Evolutionary conservation across 2,329 filamentous ascomycete species (phyloP), one percentile per base, ranked within the genome.

Genomic region (Xylaria sp.): DNA sequence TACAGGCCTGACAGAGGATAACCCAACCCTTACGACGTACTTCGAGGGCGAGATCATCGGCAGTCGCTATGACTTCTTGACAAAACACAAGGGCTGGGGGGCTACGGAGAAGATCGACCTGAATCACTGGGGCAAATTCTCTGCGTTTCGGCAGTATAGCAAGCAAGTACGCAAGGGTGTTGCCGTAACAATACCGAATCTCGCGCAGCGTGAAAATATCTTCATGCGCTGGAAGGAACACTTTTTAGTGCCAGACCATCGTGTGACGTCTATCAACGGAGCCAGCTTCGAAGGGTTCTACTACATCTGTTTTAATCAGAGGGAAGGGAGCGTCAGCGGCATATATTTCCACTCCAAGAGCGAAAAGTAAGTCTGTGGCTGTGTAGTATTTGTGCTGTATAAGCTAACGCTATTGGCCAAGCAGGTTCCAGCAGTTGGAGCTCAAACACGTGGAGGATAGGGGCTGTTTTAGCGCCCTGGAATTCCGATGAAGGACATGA

Each of bases 211-310:
- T 36, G 94, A 98, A 74, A 90, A 97, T 78, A 90, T 99, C 36
- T 99, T 98, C 77, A 99, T 99, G 96, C 90, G 96, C 69, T 99
- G 96, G 96, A 99, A 99, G 81, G 96, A 99, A 78, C 94, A 97
- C 76, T 99, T 99, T 76, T 84, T 99, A 0, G 96, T 99, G 0
- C 96, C 96, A 1, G 94, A 99, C 76, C 96, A 99, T 79, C 89
- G 93, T 17, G 94, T 98, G 21, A 88, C 91, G 69, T 97, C 93
- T 11, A 97, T 99, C 69, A 92, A 90, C 39, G 96, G 96, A 19
- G 96, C 96, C 7, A 98, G 95, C 77, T 99, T 98, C 69, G 96
- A 99, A 78, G 96, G 96, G 0, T 99, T 99, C 79, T 99, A 98
- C 79, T 99, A 99, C 78, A 98, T 99, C 73, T 98, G 94, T 82